Evolutionary conservation across 345 rosid species (phyloP).

Genomic region (Mangifera indica): DNA sequence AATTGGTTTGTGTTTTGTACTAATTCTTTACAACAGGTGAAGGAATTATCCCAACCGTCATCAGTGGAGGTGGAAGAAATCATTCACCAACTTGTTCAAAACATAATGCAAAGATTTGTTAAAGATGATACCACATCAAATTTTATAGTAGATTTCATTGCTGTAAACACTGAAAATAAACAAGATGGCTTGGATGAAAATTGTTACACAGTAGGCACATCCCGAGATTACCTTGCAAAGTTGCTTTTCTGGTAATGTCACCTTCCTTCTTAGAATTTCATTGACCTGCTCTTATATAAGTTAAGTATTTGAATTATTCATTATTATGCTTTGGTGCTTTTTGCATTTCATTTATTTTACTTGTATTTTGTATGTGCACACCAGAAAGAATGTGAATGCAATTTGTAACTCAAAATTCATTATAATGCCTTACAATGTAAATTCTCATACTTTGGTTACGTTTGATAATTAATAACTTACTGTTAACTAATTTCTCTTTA

Average conservation of each 20-base stretch:
- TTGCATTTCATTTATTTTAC: neutral
- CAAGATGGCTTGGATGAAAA: constrained; percentile 41
- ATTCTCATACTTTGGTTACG: no score
- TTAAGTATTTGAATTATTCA: neutral
- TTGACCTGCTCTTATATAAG: neutral
- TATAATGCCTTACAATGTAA: no score
- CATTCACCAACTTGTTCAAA: constrained; percentile 75
- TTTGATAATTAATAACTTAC: no score
- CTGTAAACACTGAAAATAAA: constrained; percentile 24
- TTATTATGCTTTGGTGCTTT: neutral
- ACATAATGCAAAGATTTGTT: constrained; percentile 48
- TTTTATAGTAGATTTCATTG: constrained; percentile 33
- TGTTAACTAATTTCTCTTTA: no score
- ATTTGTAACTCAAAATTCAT: no score
- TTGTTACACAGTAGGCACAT: constrained; percentile 50
- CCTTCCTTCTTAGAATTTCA: constrained; percentile 4
- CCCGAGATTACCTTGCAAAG: constrained; percentile 89
- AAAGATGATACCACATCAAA: constrained; percentile 41
- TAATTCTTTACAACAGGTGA: constrained; percentile 45
- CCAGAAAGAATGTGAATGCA: neutral
- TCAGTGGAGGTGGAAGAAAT: constrained; percentile 87
- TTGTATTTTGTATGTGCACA: neutral
- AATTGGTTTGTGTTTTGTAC: constrained; percentile 3
- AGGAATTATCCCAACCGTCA: constrained; percentile 76
- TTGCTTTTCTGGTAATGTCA: constrained; percentile 78